phyloP scores from a whole-genome alignment of 257 asterid species.

The Solanum ahanhuiri region DNA sequence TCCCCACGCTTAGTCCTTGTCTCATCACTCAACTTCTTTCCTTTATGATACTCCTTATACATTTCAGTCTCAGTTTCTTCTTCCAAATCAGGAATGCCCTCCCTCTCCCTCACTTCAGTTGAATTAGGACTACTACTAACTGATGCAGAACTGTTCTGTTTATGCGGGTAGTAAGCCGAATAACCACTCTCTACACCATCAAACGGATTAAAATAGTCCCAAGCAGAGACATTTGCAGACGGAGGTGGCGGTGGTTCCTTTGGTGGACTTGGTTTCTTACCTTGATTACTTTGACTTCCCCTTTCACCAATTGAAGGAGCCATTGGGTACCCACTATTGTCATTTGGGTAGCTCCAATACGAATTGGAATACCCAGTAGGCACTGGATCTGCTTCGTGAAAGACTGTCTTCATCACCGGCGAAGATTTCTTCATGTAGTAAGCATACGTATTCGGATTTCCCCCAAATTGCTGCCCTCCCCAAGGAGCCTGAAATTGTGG shows the following conservation, averaged over 20 bases:
- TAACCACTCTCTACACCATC: constrained; percentile 39
- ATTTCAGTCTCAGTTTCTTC: constrained; percentile 83
- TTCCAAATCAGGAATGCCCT: constrained; percentile 97
- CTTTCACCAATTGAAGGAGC: constrained; percentile 1
- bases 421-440: constrained; percentile 75
- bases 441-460: constrained; percentile 25
- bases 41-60: constrained; percentile 27
- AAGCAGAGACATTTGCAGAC: constrained; percentile 56
- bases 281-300: constrained; percentile 13
- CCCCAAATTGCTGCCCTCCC: constrained; percentile 12
- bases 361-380: constrained; percentile 48
- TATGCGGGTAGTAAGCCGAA: constrained; percentile 25
- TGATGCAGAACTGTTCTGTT: constrained; percentile 36
- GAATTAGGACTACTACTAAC: constrained; percentile 82
- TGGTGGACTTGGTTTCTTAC: constrained; percentile 22
- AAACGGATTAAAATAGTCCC: constrained; percentile 85
- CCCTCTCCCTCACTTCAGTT: constrained; percentile 81
- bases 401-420: constrained; percentile 53
- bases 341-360: constrained; percentile 36
- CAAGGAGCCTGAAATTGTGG: constrained; percentile 8
- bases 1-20: constrained; percentile 20
- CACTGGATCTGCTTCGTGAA: constrained; percentile 57
- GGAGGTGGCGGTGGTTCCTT: constrained; percentile 88
- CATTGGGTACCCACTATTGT: constrained; percentile 26
- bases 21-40: constrained; percentile 22